A percentile compares a stretch with the other conserved stretches of the same genome.
phyloP scores from a whole-genome alignment of 129 eudicot genomes.

The Sambucus nigra region DNA sequence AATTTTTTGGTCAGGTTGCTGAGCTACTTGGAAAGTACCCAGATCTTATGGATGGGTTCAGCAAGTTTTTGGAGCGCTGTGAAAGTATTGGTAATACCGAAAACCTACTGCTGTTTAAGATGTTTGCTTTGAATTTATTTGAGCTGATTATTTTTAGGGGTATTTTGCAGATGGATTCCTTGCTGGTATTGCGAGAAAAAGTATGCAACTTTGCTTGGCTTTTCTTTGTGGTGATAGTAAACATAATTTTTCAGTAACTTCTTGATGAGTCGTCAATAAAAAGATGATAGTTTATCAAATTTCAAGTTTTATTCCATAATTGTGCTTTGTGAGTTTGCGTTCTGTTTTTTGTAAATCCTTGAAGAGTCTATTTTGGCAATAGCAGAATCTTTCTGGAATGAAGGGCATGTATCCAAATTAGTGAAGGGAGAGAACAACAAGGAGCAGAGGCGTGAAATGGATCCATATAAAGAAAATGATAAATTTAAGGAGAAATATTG shows the following conservation, averaged over 20 bases:
- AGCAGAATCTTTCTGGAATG: slow-evolving; percentile 78
- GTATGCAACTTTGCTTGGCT: slow-evolving; percentile 32
- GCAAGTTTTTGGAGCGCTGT: slow-evolving; percentile 77
- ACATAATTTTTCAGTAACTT: background rate
- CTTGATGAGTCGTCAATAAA: background rate
- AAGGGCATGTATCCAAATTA: slow-evolving; percentile 63
- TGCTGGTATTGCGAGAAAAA: slow-evolving; percentile 94
- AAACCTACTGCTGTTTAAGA: background rate
- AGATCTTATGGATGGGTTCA: slow-evolving; percentile 95
- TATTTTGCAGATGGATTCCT: slow-evolving; percentile 84
- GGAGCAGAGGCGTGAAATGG: slow-evolving; percentile 74
- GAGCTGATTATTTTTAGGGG: slow-evolving; percentile 7
- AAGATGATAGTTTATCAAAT: too few species aligned
- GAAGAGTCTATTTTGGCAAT: slow-evolving; percentile 12
- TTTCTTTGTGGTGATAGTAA: background rate
- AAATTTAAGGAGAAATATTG: slow-evolving; percentile 66
- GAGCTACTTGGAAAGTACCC: slow-evolving; percentile 91
- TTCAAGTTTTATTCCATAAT: background rate
- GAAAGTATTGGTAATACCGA: slow-evolving; percentile 63
- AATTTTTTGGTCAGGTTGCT: slow-evolving; percentile 49
- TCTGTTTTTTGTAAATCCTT: slow-evolving; percentile 2
- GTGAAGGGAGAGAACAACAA: slow-evolving; percentile 64
- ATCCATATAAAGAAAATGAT: slow-evolving; percentile 85
- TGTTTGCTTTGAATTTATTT: slow-evolving; percentile 2
- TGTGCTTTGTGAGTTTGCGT: background rate